phyloP scores from a whole-genome alignment of 345 rosid species.

The Melastoma malabathricum region DNA sequence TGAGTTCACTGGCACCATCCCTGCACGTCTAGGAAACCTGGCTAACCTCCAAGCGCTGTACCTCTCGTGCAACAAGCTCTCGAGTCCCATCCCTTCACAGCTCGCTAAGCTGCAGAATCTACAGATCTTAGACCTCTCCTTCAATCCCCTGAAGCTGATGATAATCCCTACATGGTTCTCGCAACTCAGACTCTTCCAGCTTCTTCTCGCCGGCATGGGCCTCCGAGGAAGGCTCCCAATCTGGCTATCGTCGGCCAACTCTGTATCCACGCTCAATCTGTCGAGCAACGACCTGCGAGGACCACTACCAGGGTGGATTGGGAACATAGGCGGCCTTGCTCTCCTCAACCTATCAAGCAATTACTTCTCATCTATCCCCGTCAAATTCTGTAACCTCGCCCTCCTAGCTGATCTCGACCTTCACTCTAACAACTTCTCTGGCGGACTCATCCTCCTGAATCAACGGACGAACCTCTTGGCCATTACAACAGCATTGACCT shows the following conservation, averaged over 20 bases:
- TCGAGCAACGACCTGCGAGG: conserved; percentile 39
- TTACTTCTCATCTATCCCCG: conserved; percentile 30
- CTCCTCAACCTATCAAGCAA: conserved; percentile 45
- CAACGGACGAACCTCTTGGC: conserved; percentile 28
- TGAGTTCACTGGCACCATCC: conserved; percentile 29
- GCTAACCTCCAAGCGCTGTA: conserved; percentile 32
- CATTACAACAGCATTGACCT: conserved; percentile 37
- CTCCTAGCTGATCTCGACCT: conserved; percentile 52
- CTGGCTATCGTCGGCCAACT: conserved; percentile 28
- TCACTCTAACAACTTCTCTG: conserved; percentile 41
- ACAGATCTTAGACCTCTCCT: conserved; percentile 39
- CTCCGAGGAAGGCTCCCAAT: conserved; percentile 28
- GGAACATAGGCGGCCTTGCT: conserved; percentile 37
- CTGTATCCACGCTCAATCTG: conserved; percentile 35
- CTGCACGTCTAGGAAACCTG: conserved; percentile 34
- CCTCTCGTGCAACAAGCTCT: conserved; percentile 35
- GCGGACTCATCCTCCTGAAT: conserved; percentile 24
- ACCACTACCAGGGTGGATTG: conserved; percentile 34
- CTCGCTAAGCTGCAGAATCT: conserved; percentile 25
- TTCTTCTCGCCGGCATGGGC: conserved; percentile 33
- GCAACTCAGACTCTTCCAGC: conserved; percentile 24
- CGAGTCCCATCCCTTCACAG: conserved; percentile 24
- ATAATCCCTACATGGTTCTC: conserved; percentile 28
- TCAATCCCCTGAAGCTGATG: conserved; percentile 29
- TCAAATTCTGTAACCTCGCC: conserved; percentile 32